phyloP scores from a whole-genome alignment of 1,139 yeast genomes.

The Saccharomyces hybrid region DNA sequence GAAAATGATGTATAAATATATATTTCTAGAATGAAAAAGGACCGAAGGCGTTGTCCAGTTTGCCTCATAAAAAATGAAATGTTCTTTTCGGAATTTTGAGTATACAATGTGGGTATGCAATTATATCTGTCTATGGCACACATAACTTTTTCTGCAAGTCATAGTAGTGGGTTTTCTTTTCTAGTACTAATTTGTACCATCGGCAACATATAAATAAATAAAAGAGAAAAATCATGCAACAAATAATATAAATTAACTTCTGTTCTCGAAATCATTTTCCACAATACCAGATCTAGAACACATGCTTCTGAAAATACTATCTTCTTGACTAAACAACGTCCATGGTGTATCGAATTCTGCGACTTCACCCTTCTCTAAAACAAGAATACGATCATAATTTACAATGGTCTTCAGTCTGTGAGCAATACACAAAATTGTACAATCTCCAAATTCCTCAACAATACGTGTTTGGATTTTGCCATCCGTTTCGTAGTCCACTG shows the following conservation, averaged over 20 bases:
- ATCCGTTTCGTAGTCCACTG: conserved; percentile 76
- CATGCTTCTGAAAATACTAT: conserved; percentile 52
- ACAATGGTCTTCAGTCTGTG: conserved; percentile 67
- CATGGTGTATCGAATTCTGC: conserved; percentile 53
- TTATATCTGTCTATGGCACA: neutral
- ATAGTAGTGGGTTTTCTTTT: neutral
- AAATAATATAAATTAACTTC: neutral
- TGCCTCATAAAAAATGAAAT: too few relatives aligned
- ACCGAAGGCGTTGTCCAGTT: neutral
- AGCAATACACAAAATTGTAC: conserved; percentile 74
- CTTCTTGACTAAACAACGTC: conserved; percentile 37
- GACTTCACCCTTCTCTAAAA: conserved; percentile 56
- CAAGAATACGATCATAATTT: conserved; percentile 57
- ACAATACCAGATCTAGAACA: conserved; percentile 50
- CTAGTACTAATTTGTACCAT: neutral
- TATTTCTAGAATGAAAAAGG: neutral
- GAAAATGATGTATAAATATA: neutral
- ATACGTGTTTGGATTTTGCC: conserved; percentile 61
- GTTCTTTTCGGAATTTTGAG: neutral
- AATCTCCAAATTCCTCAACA: conserved; percentile 49
- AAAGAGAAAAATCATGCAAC: neutral
- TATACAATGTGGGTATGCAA: neutral
- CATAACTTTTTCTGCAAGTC: neutral
- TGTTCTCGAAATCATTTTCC: conserved; percentile 32
- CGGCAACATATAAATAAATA: neutral